A percentile compares a stretch with the other conserved stretches of the same genome.
These are phyloP conservation scores for Oxyria digyna DNA, from an alignment of 148 eudicot species.

Conservation along the genomic window DNA sequence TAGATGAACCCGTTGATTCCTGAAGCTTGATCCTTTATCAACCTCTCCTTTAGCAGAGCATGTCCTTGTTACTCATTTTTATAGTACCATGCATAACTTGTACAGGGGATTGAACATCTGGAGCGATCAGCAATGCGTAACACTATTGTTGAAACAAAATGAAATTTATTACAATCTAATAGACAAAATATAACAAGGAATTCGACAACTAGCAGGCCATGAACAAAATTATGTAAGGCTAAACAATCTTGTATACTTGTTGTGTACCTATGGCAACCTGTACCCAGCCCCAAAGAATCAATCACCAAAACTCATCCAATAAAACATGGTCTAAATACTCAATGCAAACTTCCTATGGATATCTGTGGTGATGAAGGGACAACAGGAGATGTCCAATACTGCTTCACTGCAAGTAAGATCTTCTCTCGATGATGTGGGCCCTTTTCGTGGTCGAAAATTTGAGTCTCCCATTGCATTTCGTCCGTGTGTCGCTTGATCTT, in stretches of 20 bases:
- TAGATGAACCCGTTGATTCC: slow-evolving; percentile 55
- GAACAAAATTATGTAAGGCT: not conserved
- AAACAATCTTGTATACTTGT: not conserved
- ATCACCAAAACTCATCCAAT: not conserved
- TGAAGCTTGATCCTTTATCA: slow-evolving; percentile 49
- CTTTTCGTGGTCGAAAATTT: slow-evolving; percentile 52
- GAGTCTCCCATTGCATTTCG: slow-evolving; percentile 57
- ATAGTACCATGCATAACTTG: slow-evolving; percentile 80
- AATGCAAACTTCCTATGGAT: not conserved
- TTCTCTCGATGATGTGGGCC: slow-evolving; percentile 61
- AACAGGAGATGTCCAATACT: slow-evolving; percentile 62
- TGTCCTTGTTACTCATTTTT: slow-evolving; percentile 72
- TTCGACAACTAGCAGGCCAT: not conserved
- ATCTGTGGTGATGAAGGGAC: not conserved
- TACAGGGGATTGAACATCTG: slow-evolving; percentile 85
- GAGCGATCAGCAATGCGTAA: too few species aligned
- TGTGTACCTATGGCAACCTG: not conserved
- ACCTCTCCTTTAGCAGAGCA: slow-evolving; percentile 48
- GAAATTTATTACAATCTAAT: too few species aligned
- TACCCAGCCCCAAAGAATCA: not conserved
- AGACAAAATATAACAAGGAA: too few species aligned
- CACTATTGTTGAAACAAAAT: too few species aligned
- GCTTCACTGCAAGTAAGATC: slow-evolving; percentile 65
- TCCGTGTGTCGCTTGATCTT: slow-evolving; percentile 37
- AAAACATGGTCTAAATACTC: not conserved